Conservation (phyloP, 2,329 filamentous ascomycete genomes). For the Akanthomyces dipterigenus region DNA sequence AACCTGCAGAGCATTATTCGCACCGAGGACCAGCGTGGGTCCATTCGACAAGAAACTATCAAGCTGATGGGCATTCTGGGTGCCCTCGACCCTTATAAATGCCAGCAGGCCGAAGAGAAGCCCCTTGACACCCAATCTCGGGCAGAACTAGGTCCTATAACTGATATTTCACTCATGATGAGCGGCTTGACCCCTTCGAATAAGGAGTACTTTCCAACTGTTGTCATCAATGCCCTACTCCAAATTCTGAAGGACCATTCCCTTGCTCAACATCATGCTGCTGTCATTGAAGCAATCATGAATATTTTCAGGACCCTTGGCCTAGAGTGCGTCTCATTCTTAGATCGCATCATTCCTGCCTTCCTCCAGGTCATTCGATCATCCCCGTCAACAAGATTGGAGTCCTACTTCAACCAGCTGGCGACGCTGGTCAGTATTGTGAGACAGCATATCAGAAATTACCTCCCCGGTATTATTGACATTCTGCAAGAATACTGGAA, state of each 20-base stretch:
- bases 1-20: conserved; percentile 92
- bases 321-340: conserved; percentile 90
- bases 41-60: conserved; percentile 86
- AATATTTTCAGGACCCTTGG: conserved; percentile 96
- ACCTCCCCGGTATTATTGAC: conserved; percentile 77
- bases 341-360: conserved; percentile 88
- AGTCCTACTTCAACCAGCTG: conserved; percentile 96
- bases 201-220: conserved; percentile 97
- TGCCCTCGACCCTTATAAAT: conserved; percentile 91
- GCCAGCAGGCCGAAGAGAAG: conserved; percentile 88
- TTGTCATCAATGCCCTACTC: conserved; percentile 92
- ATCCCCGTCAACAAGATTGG: conserved; percentile 69
- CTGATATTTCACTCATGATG: conserved; percentile 97
- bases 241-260: conserved; percentile 89
- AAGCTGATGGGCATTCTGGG: conserved; percentile 94
- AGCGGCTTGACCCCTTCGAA: conserved; percentile 91
- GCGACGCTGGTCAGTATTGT: conserved; percentile 92
- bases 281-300: conserved; percentile 96
- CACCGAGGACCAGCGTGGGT: conserved; percentile 75
- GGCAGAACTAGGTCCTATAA: conserved; percentile 59
- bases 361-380: conserved; percentile 85
- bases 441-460: conserved; percentile 89
- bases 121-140: conserved; percentile 72
- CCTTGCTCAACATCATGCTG: conserved; percentile 81
- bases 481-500: conserved; percentile 90